Base-by-base conservation (phyloP, 768 basidiomycete species). In the Daedaleopsis sinensis region DNA sequence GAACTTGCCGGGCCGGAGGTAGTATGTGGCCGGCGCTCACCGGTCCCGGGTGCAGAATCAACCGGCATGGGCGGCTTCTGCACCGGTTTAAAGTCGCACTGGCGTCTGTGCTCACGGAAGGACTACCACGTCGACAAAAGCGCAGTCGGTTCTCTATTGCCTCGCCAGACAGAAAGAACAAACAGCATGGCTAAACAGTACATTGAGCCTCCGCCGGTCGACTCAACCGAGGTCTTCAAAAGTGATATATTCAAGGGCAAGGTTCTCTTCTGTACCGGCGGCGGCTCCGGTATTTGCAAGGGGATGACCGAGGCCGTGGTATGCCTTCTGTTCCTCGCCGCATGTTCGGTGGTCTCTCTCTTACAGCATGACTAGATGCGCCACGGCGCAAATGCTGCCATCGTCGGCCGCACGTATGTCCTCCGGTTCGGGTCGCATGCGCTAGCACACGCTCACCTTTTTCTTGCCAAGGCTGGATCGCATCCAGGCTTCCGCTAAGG, bases 211-310 rank as follows among this genome's bases (percentile, higher is more conserved):
- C 82, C 88, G 0, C 70, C 81, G 19, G 76, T 77, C 32, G 76
- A 79, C 61, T 91, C 90, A 0, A 82, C 79, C 0, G 68, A 82
- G 44, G 77, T 91, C 57, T 98, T 96, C 82, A 88, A 85, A 66
- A 70, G 77, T 1, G 88, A 91, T 65, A 81, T 98, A 35, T 96
- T 96, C 85, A 85, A 87, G 64, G 94, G 91, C 62, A 97, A 96
- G 72, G 93, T 96, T 21, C 78, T 93, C 5, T 91, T 93, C 76
- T 94, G 90, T 76, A 96, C 94, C 0, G 95, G 94, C 39, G 95
- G 94, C 16, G 91, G 91, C 2, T 92, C 92, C 60, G 96, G 96
- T 16, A 98, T 99, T 76, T 94, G 95, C 78, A 88, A 89, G 67
- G 84, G 78, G 52, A 95, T 96, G 89, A 91, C 90, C 38, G 85